These are phyloP conservation scores for Colletotrichum incanum DNA, from an alignment of 2,329 filamentous ascomycete genomes.

Conservation along the genomic window DNA sequence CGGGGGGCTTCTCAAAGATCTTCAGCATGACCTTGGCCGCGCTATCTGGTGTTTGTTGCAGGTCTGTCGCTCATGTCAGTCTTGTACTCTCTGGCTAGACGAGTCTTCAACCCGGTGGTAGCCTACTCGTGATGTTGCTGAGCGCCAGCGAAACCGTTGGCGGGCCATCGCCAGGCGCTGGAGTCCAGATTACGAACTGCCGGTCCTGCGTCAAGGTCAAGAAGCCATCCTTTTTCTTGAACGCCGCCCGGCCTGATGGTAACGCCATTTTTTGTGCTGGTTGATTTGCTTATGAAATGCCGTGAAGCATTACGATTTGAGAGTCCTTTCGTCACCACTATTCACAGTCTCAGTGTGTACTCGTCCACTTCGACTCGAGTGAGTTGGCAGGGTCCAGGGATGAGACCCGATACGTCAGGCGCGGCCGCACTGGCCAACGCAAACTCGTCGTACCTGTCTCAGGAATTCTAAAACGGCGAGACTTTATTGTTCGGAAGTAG, in stretches of 20 bases:
- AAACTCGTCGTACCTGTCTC: constrained; percentile 9
- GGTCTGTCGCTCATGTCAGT: constrained; percentile 69
- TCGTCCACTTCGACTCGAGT: constrained; percentile 6
- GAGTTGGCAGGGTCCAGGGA: constrained; percentile 25
- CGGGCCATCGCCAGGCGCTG: constrained; percentile 73
- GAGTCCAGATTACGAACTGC: constrained; percentile 85
- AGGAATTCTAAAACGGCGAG: neutral
- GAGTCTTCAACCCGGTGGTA: neutral
- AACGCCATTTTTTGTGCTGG: constrained; percentile 64
- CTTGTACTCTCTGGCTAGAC: neutral
- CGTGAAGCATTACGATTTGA: constrained; percentile 5
- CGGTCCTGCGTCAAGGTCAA: constrained; percentile 82
- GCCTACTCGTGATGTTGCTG: constrained; percentile 85
- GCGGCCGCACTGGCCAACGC: constrained; percentile 35
- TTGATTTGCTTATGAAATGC: constrained; percentile 4
- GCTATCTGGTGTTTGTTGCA: constrained; percentile 94
- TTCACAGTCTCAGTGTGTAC: constrained; percentile 5
- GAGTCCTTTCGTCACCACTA: constrained; percentile 23
- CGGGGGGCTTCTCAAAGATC: constrained; percentile 82
- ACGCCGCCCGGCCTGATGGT: constrained; percentile 79
- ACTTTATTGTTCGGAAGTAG: neutral
- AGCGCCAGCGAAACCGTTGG: constrained; percentile 80
- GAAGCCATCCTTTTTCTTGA: constrained; percentile 96
- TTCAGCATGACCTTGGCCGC: constrained; percentile 94
- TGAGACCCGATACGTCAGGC: constrained; percentile 29